Base-by-base conservation (phyloP, 805 yeast genomes). In the Spencermartinsiella europaea region DNA sequence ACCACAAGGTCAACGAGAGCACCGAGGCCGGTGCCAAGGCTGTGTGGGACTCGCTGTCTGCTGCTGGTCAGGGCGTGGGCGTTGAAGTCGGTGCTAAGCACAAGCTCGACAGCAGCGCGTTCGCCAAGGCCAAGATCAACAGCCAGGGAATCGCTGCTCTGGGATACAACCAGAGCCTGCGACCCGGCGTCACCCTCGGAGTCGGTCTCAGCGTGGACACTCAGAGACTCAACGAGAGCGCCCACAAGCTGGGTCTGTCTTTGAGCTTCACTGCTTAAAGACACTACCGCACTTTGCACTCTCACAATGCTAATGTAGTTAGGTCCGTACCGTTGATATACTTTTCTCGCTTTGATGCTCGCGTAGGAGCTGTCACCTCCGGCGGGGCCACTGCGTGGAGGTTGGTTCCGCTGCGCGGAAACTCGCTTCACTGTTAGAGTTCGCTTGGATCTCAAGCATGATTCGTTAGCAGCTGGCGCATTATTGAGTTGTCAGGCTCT, bases 1-100 rank as follows among this genome's bases (percentile, higher is more conserved):
- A 81, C 88, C 97, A 93, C 83, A 85, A 80, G 72, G 95, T 93
- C 54, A 80, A 89, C 61, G 86, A 95, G 57, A 71, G 75, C 61
- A 87, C 91, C 61, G 96, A 93, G 80, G 95, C 89, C 62, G 99
- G 97, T 76, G 95, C 97, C 65, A 90, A 86, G 79, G 96, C 96
- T 63, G 82, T 93, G 58, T 87, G 91, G 81, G 96, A 89, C 75
- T 81, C 95, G 54, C 77, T 80, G 70, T 67, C 79, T 40, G 69
- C 84, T 42, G 79, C 89, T 58, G 77, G 85, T 35, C 62, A 83
- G 69, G 83, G 80, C 65, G 96, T 90, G 62, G 87, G 84, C 64
- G 81, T 93, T 63, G 99, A 93, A 79, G 85, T 90, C 57, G 98
- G 96, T 62, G 81, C 96, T 70, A 91, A 88, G 80, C 91, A 91